Evolutionary conservation across 2,329 filamentous ascomycete species (phyloP).

Genomic region (Aureobasidium zeae): DNA sequence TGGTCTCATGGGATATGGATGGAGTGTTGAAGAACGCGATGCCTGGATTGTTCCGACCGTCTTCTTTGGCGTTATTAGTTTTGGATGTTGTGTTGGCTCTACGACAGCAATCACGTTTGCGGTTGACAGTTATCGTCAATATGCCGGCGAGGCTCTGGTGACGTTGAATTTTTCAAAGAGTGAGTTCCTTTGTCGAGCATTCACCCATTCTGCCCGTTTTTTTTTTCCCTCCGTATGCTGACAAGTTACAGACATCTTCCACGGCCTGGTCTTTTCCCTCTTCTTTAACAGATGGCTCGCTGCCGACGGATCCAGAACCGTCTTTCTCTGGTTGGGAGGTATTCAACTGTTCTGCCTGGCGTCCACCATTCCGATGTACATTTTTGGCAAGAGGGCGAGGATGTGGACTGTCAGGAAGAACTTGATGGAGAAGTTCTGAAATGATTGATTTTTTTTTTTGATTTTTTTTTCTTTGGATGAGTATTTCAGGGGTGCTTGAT

Average conservation of each 20-base stretch:
- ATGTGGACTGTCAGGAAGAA: constrained; percentile 92
- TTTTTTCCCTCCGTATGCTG: not conserved
- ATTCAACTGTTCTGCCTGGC: constrained; percentile 72
- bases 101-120: constrained; percentile 91
- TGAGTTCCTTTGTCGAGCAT: constrained; percentile 27
- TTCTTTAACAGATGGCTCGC: constrained; percentile 84
- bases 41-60: constrained; percentile 85
- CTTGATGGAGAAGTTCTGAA: constrained; percentile 68
- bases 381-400: constrained; percentile 78
- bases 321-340: constrained; percentile 74
- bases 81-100: constrained; percentile 81
- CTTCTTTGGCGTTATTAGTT: constrained; percentile 87
- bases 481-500: too few relatives aligned
- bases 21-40: constrained; percentile 67
- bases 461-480: too few relatives aligned
- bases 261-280: constrained; percentile 78
- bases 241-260: constrained; percentile 55
- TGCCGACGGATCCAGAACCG: constrained; percentile 61
- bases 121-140: constrained; percentile 86
- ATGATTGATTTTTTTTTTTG: too few relatives aligned
- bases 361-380: constrained; percentile 81
- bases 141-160: constrained; percentile 87
- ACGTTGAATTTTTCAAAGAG: constrained; percentile 92
- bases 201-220: not conserved
- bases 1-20: constrained; percentile 93